Percentiles rank a stretch among this genome's conserved stretches.
Evolutionary conservation across 768 basidiomycete genomes (phyloP).

Genomic region (Phylloporus sp.): DNA sequence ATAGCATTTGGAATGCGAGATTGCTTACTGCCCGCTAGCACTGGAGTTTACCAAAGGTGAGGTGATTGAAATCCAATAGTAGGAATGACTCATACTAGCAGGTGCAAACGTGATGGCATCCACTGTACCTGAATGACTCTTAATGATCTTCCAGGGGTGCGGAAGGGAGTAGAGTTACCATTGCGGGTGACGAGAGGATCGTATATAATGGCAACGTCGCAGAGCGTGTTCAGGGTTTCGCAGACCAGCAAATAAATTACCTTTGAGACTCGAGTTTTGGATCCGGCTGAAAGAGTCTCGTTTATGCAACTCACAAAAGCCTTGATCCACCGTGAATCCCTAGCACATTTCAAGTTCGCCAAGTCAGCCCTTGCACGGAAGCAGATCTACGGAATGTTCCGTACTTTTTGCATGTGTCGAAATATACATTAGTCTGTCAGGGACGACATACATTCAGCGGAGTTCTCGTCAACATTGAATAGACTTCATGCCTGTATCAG

Average conservation of each 20-base stretch:
- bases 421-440: conserved; percentile 43
- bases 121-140: conserved; percentile 16
- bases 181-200: conserved; percentile 43
- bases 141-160: too few species aligned
- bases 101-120: neutral
- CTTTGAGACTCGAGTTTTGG: too few species aligned
- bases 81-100: neutral
- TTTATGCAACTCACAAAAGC: conserved; percentile 36
- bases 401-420: conserved; percentile 37
- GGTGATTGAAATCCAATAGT: conserved; percentile 11
- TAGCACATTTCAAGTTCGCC: too few species aligned
- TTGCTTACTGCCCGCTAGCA: conserved; percentile 11
- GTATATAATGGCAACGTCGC: conserved; percentile 45
- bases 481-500: too few species aligned
- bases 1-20: neutral
- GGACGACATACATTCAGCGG: too few species aligned
- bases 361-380: neutral
- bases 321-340: conserved; percentile 45
- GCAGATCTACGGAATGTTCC: neutral
- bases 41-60: conserved; percentile 2
- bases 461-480: too few species aligned
- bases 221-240: conserved; percentile 45
- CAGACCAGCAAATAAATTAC: conserved; percentile 39
- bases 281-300: neutral
- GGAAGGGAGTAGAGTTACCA: conserved; percentile 31